phyloP scores from a whole-genome alignment of 768 basidiomycete genomes.

The Calocera cornea region DNA sequence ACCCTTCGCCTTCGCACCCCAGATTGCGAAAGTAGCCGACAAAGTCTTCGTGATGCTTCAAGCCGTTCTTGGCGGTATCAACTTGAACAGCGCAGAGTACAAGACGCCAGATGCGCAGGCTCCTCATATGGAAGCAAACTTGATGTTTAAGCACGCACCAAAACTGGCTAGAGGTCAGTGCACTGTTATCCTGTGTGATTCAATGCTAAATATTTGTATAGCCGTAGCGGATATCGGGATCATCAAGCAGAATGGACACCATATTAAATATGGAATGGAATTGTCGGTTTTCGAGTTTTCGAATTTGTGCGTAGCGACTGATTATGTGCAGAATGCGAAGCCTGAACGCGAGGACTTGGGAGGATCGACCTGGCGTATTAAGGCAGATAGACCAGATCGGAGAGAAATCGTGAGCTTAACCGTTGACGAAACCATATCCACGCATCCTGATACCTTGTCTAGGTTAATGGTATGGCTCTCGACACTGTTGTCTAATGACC shows the following conservation, averaged over 20 bases:
- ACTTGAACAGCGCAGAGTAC: conserved; percentile 54
- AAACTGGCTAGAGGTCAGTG: conserved; percentile 59
- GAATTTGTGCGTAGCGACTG: not conserved
- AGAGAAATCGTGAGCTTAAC: conserved; percentile 62
- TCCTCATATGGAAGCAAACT: conserved; percentile 45
- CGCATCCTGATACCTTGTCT: not conserved
- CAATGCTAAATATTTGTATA: conserved; percentile 20
- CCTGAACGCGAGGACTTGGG: conserved; percentile 79
- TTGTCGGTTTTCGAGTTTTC: conserved; percentile 33
- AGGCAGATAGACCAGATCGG: conserved; percentile 84
- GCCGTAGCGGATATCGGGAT: conserved; percentile 69
- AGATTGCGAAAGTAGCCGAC: conserved; percentile 49
- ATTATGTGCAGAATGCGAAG: conserved; percentile 41
- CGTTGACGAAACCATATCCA: not conserved
- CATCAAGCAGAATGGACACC: conserved; percentile 47
- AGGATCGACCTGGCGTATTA: conserved; percentile 69
- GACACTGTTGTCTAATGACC: not conserved
- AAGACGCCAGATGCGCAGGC: conserved; percentile 59
- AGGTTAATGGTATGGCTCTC: conserved; percentile 17
- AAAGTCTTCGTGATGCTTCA: conserved; percentile 69
- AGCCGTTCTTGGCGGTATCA: conserved; percentile 61
- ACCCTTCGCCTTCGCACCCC: not conserved
- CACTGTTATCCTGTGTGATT: not conserved
- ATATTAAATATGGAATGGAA: conserved; percentile 62
- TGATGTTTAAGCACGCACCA: conserved; percentile 59